Evolutionary conservation across 345 rosid species (phyloP).

Genomic region (Salix caprea): DNA sequence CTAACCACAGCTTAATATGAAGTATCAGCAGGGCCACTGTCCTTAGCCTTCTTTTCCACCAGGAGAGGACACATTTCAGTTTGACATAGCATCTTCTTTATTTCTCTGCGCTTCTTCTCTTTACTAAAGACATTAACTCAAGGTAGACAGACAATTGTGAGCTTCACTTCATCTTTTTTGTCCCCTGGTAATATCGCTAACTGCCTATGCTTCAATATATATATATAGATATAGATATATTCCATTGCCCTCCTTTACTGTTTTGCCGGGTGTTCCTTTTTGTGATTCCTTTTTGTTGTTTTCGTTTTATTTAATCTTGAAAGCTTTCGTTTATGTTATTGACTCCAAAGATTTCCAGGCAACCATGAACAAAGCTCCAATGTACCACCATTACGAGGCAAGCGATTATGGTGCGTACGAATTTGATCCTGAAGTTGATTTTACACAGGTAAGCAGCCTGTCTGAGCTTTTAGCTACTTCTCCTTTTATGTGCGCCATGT

Average conservation of each 20-base stretch:
- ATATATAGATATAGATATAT: background rate
- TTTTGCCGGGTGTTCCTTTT: background rate
- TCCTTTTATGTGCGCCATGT: background rate
- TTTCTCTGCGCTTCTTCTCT: background rate
- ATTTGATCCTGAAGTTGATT: slow-evolving; percentile 45
- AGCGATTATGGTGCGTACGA: slow-evolving; percentile 33
- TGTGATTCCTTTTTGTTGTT: background rate
- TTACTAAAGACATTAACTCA: slow-evolving; percentile 4
- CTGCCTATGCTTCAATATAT: background rate
- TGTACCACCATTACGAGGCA: slow-evolving; percentile 20
- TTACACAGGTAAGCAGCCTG: slow-evolving; percentile 36
- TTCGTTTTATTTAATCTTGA: background rate
- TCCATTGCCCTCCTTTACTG: background rate
- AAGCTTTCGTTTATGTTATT: background rate
- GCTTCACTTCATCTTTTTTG: background rate
- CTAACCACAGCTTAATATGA: background rate
- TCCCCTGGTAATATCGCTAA: background rate
- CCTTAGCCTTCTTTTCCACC: background rate
- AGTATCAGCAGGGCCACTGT: slow-evolving; percentile 23
- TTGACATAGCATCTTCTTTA: slow-evolving; percentile 9
- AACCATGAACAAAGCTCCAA: slow-evolving; percentile 30
- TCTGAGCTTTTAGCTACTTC: background rate
- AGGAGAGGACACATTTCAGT: slow-evolving; percentile 11
- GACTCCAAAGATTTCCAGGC: slow-evolving; percentile 10
- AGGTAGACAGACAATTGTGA: slow-evolving; percentile 7